Evolutionary conservation across 371 early-diverging fungal genomes (phyloP), one percentile per base, ranked within the genome.

Genomic region (Smittium mucronatum): DNA sequence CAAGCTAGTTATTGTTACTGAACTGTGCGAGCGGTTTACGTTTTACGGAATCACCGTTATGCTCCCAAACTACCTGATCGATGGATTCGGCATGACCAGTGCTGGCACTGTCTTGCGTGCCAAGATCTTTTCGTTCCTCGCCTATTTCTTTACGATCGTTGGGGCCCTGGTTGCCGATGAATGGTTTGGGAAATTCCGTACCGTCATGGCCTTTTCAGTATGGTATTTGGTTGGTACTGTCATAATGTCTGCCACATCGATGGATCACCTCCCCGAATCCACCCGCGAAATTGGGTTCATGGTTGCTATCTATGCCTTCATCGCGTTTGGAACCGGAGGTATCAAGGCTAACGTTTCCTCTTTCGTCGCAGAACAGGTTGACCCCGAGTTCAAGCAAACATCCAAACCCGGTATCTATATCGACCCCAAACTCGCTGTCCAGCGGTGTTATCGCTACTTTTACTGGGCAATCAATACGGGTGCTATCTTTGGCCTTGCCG

Each of bases 381-480:
- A 80, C 26, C 66, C 63, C 0, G 72, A 70, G 35, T 68, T 34
- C 61, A 63, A 60, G 28, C 33, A 57, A 30, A 76, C 76, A 33
- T 75, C 75, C 8, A 79, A 82, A 0, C 79, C 83, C 63, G 85
- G 82, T 69, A 75, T 83, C 67, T 59, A 86, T 58, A 81, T 86
- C 2, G 87, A 87, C 72, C 82, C 83, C 71, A 82, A 82, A 63
- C 75, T 84, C 16, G 85, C 85, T 64, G 78, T 86, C 58, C 84
- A 86, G 75, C 81, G 81, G 29, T 77, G 85, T 61, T 86, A 84
- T 71, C 83, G 84, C 71, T 87, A 86, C 84, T 93, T 93, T 77
- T 95, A 93, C 78, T 89, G 89, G 84, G 81, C 87, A 68, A 90
- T 95, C 73, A 93, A 93, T 73, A 72, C 87, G 63, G 92, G 94